phyloP scores from a whole-genome alignment of 2,329 filamentous ascomycete genomes.

The Allantophomopsis cytisporea region DNA sequence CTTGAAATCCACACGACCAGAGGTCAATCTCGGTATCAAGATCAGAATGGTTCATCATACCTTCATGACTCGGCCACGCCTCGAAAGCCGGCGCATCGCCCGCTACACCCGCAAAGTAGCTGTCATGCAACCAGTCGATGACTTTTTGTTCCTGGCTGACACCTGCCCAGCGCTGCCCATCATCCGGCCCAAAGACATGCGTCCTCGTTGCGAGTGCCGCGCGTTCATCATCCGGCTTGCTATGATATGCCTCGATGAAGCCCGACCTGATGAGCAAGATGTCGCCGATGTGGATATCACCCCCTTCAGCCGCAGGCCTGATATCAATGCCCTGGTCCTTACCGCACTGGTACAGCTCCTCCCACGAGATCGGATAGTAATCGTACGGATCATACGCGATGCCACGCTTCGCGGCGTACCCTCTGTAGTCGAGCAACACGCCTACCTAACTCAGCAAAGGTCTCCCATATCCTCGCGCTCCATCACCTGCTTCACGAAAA shows the following conservation, averaged over 20 bases:
- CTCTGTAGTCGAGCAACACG: conserved; percentile 37
- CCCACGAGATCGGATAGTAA: conserved; percentile 12
- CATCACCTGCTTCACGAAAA: too few species aligned
- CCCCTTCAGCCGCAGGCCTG: conserved; percentile 25
- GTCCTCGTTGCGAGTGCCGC: conserved; percentile 22
- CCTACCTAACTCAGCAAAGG: conserved; percentile 7
- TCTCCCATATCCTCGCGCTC: too few species aligned
- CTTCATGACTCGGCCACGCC: conserved; percentile 14
- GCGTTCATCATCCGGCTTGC: conserved; percentile 22
- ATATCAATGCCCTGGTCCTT: conserved; percentile 17
- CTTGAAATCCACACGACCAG: too few species aligned
- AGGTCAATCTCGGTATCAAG: too few species aligned
- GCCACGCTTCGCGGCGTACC: conserved; percentile 22
- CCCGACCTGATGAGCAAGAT: conserved; percentile 35
- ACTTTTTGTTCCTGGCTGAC: conserved; percentile 30
- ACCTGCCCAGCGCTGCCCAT: conserved; percentile 26
- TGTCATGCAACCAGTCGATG: conserved; percentile 26
- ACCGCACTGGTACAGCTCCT: conserved; percentile 13
- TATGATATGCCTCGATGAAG: conserved; percentile 23
- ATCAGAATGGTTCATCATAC: not conserved
- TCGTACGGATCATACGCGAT: conserved; percentile 21
- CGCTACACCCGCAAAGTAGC: conserved; percentile 26
- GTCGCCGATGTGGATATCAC: conserved; percentile 34
- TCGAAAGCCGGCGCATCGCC: conserved; percentile 30
- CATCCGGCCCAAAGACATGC: conserved; percentile 21